Evolutionary conservation across 257 asterid genomes (phyloP).

Genomic region (Capsicum pubescens): DNA sequence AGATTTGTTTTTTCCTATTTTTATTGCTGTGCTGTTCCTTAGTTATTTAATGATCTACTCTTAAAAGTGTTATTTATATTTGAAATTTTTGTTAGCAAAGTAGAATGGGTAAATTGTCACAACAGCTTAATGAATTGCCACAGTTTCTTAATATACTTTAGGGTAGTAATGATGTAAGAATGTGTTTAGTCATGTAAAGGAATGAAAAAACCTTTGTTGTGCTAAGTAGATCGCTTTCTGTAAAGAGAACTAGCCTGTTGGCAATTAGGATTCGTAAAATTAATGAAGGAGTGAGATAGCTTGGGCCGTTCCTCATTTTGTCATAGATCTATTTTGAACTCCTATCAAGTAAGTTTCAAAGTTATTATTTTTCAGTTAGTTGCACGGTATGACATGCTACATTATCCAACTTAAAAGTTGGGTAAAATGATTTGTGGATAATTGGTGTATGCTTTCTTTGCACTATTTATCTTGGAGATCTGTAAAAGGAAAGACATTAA

Average conservation of each 20-base stretch:
- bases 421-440: not conserved
- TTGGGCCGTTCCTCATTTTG: not conserved
- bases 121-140: not conserved
- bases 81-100: not conserved
- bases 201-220: not conserved
- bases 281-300: not conserved
- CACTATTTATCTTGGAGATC: not conserved
- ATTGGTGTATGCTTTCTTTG: not conserved
- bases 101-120: not conserved
- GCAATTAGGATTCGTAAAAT: not conserved
- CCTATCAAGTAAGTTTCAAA: not conserved
- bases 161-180: not conserved
- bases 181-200: not conserved
- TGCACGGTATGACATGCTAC: not conserved
- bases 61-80: not conserved
- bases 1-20: too few species aligned
- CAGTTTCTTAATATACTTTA: not conserved
- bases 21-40: too few species aligned
- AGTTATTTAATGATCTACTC: not conserved
- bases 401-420: not conserved
- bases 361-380: not conserved
- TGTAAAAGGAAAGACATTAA: not conserved
- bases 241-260: constrained; percentile 13
- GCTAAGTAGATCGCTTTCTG: constrained; percentile 10
- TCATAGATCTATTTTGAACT: not conserved